Conservation (phyloP, 2,329 filamentous ascomycete species). For the Blastomyces percursus region DNA sequence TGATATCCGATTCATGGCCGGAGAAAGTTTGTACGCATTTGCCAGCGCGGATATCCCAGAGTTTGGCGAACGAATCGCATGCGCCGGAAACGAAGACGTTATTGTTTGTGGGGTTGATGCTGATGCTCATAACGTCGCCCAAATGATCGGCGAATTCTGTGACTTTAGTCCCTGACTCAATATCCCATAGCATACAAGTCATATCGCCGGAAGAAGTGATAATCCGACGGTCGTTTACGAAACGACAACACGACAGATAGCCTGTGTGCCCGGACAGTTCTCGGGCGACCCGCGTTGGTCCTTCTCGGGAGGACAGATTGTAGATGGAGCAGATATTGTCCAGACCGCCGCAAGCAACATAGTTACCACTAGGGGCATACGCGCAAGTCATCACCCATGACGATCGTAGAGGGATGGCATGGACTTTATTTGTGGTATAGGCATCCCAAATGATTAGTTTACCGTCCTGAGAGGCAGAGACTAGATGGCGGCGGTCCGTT, state of each 20-base stretch:
- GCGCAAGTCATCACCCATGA: constrained; percentile 99
- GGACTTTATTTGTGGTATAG: constrained; percentile 98
- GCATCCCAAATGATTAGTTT: constrained; percentile 99
- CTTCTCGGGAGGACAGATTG: constrained; percentile 92
- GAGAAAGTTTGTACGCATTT: constrained; percentile 98
- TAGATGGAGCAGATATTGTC: constrained; percentile 99
- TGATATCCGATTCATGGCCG: constrained; percentile 97
- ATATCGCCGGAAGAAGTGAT: constrained; percentile 97
- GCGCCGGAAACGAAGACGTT: constrained; percentile 99
- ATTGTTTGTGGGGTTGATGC: constrained; percentile 97
- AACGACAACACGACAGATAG: constrained; percentile 95
- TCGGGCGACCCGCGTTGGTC: constrained; percentile 89
- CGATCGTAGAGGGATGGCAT: constrained; percentile 91
- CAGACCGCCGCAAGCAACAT: constrained; percentile 93
- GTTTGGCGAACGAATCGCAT: constrained; percentile 94
- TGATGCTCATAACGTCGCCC: constrained; percentile 99
- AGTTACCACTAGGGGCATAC: constrained; percentile 96
- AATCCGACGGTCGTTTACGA: constrained; percentile 97
- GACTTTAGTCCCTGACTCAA: constrained; percentile 92
- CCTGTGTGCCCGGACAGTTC: constrained; percentile 95
- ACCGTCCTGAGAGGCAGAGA: constrained; percentile 95
- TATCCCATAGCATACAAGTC: constrained; percentile 99
- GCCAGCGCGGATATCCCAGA: constrained; percentile 97
- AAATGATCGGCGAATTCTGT: constrained; percentile 98
- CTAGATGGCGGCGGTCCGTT: constrained; percentile 89